Evolutionary conservation across 768 basidiomycete species (phyloP), one percentile per base, ranked within the genome.

Genomic region (Boletus rubropictus): DNA sequence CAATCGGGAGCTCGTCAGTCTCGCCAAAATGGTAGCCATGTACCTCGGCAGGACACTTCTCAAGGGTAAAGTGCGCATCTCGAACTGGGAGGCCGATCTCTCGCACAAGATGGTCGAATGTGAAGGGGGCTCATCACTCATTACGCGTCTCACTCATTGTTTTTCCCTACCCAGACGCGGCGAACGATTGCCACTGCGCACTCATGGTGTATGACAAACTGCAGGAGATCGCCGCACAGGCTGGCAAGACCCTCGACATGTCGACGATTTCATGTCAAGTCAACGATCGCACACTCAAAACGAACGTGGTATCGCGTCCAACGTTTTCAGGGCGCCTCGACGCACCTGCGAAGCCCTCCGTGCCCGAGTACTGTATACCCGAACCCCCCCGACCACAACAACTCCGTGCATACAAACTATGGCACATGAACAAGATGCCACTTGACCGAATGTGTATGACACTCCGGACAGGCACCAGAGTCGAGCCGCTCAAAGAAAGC

Each of bases 181-280:
- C 77, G 0, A 78, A 78, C 50, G 77, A 78, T 47, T 74, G 70
- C 35, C 69, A 78, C 48, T 73, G 69, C 35, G 73, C 71, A 4
- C 58, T 79, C 12, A 65, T 69, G 57, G 70, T 77, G 17, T 73
- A 75, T 54, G 63, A 67, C 17, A 59, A 50, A 32, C 42, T 79
- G n/a, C 39, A 64, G 20, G 54, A 46, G 3, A 65, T 71, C 4
- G 72, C 72, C 2, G 38, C 49, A 15, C 43, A 55, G 15, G 32
- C 54, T 10, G 50, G 53, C 18, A 52, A 50, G 24, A 41, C 41
- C 22, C 34, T 71, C 33, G 47, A 55, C 11, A 36, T 49, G 10
- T 42, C 46, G 4, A 47, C 33, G 12, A 69, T 58, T 39, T 66
- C 69, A 5, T 46, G 56, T 17, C 60, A 67, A 24, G 56, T 74